Percentiles rank a stretch among this genome's conserved stretches.
These are phyloP conservation scores for Cyberlindnera galapagoensis DNA, from an alignment of 805 yeast genomes.

Conservation along the genomic window DNA sequence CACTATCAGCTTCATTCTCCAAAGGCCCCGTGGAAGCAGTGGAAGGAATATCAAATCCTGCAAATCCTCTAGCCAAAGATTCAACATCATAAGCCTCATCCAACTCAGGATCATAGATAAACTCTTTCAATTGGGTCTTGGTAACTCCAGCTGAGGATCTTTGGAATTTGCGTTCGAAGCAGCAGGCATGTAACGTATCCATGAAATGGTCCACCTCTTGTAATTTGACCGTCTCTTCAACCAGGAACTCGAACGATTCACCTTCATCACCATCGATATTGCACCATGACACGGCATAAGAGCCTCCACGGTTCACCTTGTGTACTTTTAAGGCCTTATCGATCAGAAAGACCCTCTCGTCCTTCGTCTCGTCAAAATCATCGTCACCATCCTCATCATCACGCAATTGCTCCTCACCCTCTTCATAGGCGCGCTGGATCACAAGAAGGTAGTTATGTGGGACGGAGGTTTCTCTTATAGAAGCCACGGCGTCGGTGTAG, in stretches of 20 bases:
- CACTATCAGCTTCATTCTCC: constrained; percentile 19
- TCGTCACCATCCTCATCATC: constrained; percentile 46
- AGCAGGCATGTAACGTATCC: constrained; percentile 54
- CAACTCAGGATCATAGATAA: constrained; percentile 35
- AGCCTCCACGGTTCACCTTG: constrained; percentile 46
- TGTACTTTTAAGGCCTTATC: constrained; percentile 54
- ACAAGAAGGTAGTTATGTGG: constrained; percentile 66
- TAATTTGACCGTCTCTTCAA: constrained; percentile 50
- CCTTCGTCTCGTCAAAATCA: constrained; percentile 34
- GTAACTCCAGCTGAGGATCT: constrained; percentile 41
- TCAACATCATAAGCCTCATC: constrained; percentile 9
- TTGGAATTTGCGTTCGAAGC: constrained; percentile 69
- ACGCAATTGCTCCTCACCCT: constrained; percentile 49
- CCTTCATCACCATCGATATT: constrained; percentile 84
- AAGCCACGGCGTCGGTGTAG: constrained; percentile 72
- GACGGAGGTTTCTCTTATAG: constrained; percentile 60
- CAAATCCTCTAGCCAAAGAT: constrained; percentile 2
- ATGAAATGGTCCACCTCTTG: constrained; percentile 56
- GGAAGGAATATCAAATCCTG: background rate
- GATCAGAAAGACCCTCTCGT: constrained; percentile 68
- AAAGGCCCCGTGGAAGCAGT: background rate
- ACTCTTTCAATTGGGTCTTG: constrained; percentile 48
- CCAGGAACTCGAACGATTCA: constrained; percentile 74
- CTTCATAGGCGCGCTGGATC: constrained; percentile 61
- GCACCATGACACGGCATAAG: constrained; percentile 64